These are phyloP conservation scores for Penicillium sp. DNA, from an alignment of 2,329 filamentous ascomycete genomes.

Conservation along the genomic window DNA sequence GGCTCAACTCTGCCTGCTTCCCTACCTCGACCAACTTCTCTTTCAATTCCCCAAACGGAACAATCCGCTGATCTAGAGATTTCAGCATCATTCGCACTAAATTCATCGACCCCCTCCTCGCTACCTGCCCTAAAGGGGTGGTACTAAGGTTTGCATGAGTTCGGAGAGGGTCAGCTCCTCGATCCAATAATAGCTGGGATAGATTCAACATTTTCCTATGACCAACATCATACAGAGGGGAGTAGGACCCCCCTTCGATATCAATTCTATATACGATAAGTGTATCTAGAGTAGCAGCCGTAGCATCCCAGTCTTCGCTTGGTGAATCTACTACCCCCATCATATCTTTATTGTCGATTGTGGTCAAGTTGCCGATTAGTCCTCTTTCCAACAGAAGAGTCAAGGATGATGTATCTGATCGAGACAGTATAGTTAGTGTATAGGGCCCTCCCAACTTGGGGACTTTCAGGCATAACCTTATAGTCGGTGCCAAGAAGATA, in stretches of 20 bases:
- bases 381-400: background rate
- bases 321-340: background rate
- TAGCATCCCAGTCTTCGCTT: background rate
- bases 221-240: background rate
- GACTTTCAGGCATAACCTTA: background rate
- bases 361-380: background rate
- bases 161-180: background rate
- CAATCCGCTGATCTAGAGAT: background rate
- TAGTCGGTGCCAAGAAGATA: background rate
- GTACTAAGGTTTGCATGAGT: background rate
- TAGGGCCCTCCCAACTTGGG: background rate
- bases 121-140: background rate
- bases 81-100: background rate
- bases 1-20: background rate
- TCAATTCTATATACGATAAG: background rate
- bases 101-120: background rate
- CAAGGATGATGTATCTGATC: background rate
- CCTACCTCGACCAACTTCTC: background rate
- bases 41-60: background rate
- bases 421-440: background rate
- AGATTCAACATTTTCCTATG: background rate
- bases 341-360: background rate
- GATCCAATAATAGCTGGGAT: background rate
- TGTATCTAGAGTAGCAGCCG: background rate
- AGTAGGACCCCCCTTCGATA: background rate